Evolutionary conservation across 176 grass and related monocot species (phyloP).

Genomic region (Leersia perrieri): DNA sequence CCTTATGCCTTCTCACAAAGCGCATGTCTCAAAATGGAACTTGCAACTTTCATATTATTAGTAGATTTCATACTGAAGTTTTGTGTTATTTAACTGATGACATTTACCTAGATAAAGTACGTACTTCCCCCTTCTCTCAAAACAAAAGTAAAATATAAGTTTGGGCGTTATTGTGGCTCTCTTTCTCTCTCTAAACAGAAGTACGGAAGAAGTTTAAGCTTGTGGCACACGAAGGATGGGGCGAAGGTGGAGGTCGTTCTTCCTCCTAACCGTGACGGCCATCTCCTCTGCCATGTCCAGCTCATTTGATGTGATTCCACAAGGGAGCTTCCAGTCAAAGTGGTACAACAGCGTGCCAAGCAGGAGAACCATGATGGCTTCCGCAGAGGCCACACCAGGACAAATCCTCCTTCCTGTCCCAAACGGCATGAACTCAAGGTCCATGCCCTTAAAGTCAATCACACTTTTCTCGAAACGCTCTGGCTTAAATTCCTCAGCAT

Average conservation of each 20-base stretch:
- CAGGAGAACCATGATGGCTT: neutral
- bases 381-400: neutral
- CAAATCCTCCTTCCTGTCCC: neutral
- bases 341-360: neutral
- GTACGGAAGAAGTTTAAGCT: no score
- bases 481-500: neutral
- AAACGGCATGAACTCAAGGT: neutral
- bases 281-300: conserved; percentile 1
- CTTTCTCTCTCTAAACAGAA: no score
- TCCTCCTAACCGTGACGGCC: neutral
- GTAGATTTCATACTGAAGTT: no score
- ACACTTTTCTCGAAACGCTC: neutral
- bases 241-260: neutral
- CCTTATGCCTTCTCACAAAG: no score
- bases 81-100: no score
- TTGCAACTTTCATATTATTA: no score
- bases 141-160: no score
- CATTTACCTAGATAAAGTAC: no score
- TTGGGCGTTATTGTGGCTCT: no score
- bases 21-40: no score
- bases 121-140: no score
- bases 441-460: neutral
- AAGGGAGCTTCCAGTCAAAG: conserved; percentile 18
- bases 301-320: neutral
- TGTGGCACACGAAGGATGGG: neutral